These are phyloP conservation scores for Fusarium chuoi DNA, from an alignment of 2,329 filamentous ascomycete genomes.

Conservation along the genomic window DNA sequence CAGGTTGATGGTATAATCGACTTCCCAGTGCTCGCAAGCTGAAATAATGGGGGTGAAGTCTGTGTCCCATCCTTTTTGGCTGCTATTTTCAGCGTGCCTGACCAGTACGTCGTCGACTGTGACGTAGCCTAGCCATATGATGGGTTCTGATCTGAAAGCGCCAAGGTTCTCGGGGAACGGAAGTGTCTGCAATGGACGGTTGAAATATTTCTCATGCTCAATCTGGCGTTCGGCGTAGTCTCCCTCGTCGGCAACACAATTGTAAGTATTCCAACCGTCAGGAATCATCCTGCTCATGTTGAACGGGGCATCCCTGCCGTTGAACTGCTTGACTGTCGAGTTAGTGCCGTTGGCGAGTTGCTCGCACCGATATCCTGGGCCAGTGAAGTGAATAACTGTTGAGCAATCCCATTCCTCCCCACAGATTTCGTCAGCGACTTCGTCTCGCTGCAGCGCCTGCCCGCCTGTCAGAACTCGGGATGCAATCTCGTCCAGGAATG, in stretches of 20 bases:
- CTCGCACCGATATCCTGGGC: conserved; percentile 27
- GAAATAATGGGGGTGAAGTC: conserved; percentile 6
- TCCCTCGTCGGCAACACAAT: conserved; percentile 6
- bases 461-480: conserved; percentile 18
- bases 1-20: conserved; percentile 19
- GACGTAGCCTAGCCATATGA: conserved; percentile 32
- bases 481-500: conserved; percentile 7
- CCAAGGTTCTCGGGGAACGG: conserved; percentile 18
- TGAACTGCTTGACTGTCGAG: background rate
- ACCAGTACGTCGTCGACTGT: conserved; percentile 7
- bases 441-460: conserved; percentile 8
- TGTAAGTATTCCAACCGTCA: conserved; percentile 15
- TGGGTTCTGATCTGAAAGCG: conserved; percentile 18
- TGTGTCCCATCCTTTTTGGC: conserved; percentile 1
- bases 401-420: conserved; percentile 29
- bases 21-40: conserved; percentile 35
- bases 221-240: conserved; percentile 23
- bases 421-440: conserved; percentile 16
- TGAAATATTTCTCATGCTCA: background rate
- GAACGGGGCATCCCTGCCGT: conserved; percentile 4
- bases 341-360: background rate
- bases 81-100: background rate
- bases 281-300: conserved; percentile 24
- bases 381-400: conserved; percentile 22
- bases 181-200: background rate